These are phyloP conservation scores for Emericellopsis atlantica DNA, from an alignment of 2,329 filamentous ascomycete species.

Conservation along the genomic window DNA sequence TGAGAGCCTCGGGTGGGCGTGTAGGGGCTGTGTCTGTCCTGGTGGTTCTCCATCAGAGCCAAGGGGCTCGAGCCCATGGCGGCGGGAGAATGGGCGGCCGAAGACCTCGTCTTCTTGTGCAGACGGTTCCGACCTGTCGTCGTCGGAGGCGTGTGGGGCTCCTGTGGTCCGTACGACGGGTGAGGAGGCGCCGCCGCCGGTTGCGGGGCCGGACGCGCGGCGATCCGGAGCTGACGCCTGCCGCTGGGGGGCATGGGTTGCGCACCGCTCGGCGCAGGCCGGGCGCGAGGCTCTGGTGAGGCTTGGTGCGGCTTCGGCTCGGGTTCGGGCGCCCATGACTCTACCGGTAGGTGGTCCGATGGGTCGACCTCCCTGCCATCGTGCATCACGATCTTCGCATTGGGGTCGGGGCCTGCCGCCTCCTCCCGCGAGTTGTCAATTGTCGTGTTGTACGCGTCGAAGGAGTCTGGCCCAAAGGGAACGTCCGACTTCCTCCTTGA, in stretches of 20 bases:
- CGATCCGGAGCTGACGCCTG: constrained; percentile 38
- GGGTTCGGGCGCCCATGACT: constrained; percentile 67
- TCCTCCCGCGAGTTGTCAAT: constrained; percentile 22
- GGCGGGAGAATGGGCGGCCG: constrained; percentile 21
- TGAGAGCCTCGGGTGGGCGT: constrained; percentile 19
- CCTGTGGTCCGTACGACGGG: constrained; percentile 1
- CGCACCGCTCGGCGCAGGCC: constrained; percentile 37
- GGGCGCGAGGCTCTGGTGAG: constrained; percentile 18
- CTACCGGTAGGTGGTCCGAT: constrained; percentile 66
- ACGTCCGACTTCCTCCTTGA: constrained; percentile 43
- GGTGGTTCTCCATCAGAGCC: constrained; percentile 38
- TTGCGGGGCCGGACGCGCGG: constrained; percentile 33
- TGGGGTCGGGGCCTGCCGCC: constrained; percentile 28
- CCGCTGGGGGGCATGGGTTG: constrained; percentile 37
- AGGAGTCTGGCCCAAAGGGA: constrained; percentile 66
- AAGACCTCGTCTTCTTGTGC: constrained; percentile 47
- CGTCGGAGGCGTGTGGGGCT: constrained; percentile 16
- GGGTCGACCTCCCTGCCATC: constrained; percentile 70
- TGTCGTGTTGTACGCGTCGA: constrained; percentile 57
- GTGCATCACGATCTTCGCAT: constrained; percentile 61
- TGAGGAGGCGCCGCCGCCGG: constrained; percentile 4
- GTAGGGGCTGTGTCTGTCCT: constrained; percentile 26
- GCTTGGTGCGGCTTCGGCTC: constrained; percentile 36
- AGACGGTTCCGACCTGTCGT: constrained; percentile 41
- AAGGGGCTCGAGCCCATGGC: constrained; percentile 32